phyloP scores from a whole-genome alignment of 2,329 filamentous ascomycete species.

The Parastagonospora nodorum region DNA sequence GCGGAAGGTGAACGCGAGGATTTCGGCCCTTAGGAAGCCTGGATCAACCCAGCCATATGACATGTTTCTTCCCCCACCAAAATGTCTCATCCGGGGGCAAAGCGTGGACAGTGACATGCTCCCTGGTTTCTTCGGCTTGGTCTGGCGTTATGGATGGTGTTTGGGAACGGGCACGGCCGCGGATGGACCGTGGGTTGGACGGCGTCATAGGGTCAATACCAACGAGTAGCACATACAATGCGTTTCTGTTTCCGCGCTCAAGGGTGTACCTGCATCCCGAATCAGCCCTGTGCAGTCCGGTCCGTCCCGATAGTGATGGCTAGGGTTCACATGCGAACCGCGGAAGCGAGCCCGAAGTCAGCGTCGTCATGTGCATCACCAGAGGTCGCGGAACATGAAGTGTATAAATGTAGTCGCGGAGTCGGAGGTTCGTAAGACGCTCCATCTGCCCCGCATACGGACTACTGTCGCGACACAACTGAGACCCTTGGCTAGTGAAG shows the following conservation, averaged over 20 bases:
- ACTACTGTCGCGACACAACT: slow-evolving; percentile 7
- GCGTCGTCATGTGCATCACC: slow-evolving; percentile 20
- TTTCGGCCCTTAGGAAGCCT: slow-evolving; percentile 32
- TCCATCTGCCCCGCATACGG: slow-evolving; percentile 12
- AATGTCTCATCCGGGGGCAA: not conserved
- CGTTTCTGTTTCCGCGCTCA: slow-evolving; percentile 1
- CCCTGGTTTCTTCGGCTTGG: not conserved
- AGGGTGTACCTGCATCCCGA: slow-evolving; percentile 1
- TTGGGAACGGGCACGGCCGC: slow-evolving; percentile 41
- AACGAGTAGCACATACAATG: slow-evolving; percentile 11
- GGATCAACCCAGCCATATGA: not conserved
- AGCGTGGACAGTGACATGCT: not conserved
- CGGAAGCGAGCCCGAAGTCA: slow-evolving; percentile 26
- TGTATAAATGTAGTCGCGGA: not conserved
- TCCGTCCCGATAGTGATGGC: slow-evolving; percentile 18
- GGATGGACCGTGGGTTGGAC: slow-evolving; percentile 30
- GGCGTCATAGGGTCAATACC: slow-evolving; percentile 36
- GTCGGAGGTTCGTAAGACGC: not conserved
- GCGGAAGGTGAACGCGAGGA: slow-evolving; percentile 49
- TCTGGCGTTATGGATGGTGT: slow-evolving; percentile 20
- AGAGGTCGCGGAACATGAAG: not conserved
- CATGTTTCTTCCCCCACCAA: not conserved
- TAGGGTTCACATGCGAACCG: slow-evolving; percentile 11
- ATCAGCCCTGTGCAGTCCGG: slow-evolving; percentile 10
- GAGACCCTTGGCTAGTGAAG: slow-evolving; percentile 32